Evolutionary conservation across 306 rosid species (phyloP).

Genomic region (Lablab purpureus): DNA sequence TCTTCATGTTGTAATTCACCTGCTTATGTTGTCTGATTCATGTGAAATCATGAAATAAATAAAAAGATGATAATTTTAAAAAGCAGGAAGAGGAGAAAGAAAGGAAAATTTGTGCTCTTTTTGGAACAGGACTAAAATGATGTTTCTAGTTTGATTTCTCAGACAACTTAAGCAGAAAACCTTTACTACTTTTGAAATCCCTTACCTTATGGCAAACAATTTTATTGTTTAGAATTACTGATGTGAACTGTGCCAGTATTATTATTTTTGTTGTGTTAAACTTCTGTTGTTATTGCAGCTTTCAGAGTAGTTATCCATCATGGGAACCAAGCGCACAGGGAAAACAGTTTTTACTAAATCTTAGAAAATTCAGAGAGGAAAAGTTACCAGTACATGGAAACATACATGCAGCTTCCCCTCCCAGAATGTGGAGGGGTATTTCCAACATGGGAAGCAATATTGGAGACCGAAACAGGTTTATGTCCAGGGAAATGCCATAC

Average conservation of each 20-base stretch:
- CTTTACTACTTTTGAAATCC: not conserved
- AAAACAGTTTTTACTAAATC: constrained; percentile 63
- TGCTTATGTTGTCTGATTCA: not conserved
- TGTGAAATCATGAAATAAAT: too few relatives aligned
- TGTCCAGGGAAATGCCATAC: too few relatives aligned
- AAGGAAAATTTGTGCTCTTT: not conserved
- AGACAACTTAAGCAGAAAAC: not conserved
- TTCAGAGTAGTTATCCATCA: constrained; percentile 77
- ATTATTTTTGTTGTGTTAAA: constrained; percentile 10
- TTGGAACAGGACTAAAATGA: not conserved
- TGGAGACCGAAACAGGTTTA: too few relatives aligned
- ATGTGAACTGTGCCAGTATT: constrained; percentile 8
- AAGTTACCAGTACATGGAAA: constrained; percentile 58
- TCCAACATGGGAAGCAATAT: constrained; percentile 27
- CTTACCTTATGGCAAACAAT: not conserved
- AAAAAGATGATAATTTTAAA: too few relatives aligned
- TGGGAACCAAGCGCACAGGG: constrained; percentile 88
- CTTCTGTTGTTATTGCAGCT: constrained; percentile 63
- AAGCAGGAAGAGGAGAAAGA: too few relatives aligned
- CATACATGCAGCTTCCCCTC: constrained; percentile 55
- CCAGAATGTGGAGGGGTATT: constrained; percentile 59
- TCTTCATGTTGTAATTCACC: not conserved
- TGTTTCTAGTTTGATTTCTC: constrained; percentile 2
- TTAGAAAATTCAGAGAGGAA: constrained; percentile 69
- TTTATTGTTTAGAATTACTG: constrained; percentile 12